Conservation (phyloP, 2,329 filamentous ascomycete species). For the Chaetomiaceae sp. region DNA sequence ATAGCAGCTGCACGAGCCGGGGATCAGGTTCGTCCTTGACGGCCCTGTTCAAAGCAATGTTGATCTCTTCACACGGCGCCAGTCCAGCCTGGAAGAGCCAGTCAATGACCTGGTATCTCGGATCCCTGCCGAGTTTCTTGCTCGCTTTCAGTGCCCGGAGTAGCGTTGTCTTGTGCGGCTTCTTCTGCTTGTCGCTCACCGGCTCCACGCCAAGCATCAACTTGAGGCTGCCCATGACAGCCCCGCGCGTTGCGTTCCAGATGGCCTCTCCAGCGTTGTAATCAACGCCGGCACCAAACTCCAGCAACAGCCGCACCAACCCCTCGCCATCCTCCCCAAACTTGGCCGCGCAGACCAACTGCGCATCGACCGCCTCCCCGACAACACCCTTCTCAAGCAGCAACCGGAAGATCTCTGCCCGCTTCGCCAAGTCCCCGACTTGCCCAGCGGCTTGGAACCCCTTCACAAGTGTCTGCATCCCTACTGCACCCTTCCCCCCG, state of each 20-base stretch:
- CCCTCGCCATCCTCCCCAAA: conserved; percentile 47
- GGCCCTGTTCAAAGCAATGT: conserved; percentile 47
- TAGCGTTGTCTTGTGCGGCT: conserved; percentile 45
- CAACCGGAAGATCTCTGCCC: conserved; percentile 47
- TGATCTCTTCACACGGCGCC: conserved; percentile 44
- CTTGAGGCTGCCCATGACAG: conserved; percentile 46
- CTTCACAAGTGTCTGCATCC: conserved; percentile 42
- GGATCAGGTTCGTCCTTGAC: conserved; percentile 49
- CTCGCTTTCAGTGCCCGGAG: conserved; percentile 49
- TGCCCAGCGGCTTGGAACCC: conserved; percentile 55
- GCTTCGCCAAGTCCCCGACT: conserved; percentile 45
- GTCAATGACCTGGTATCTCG: conserved; percentile 44
- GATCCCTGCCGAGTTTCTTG: conserved; percentile 47
- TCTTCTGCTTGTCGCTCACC: conserved; percentile 40
- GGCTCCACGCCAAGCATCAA: conserved; percentile 47
- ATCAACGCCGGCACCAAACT: conserved; percentile 51
- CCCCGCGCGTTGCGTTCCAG: conserved; percentile 50
- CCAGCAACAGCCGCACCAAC: conserved; percentile 48
- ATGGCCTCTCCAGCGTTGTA: conserved; percentile 53
- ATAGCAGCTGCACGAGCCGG: conserved; percentile 43
- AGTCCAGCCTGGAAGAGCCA: conserved; percentile 52
- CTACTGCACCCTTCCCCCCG: conserved; percentile 34
- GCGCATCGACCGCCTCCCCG: conserved; percentile 48
- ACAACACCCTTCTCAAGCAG: conserved; percentile 47
- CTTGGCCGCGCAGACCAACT: conserved; percentile 50